Evolutionary conservation across 805 yeast genomes (phyloP).

Genomic region (Candida jianshihensis): DNA sequence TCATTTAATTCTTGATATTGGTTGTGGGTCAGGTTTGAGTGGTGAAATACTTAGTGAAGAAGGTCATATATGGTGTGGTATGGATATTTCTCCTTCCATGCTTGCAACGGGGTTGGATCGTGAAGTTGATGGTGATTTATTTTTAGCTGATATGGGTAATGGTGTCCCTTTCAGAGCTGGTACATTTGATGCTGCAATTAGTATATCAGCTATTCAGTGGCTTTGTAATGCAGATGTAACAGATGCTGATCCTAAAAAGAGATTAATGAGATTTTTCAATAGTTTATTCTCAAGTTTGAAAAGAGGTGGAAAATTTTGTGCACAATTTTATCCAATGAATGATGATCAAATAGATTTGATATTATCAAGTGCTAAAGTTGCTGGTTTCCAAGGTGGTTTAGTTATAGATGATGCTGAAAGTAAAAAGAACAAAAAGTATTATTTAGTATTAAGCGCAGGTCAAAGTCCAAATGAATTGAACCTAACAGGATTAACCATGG

Average conservation of each 20-base stretch:
- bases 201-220: conserved; percentile 96
- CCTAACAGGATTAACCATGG: conserved; percentile 75
- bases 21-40: conserved; percentile 94
- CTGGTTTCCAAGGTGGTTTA: conserved; percentile 95
- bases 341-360: conserved; percentile 79
- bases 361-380: conserved; percentile 76
- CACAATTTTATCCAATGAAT: conserved; percentile 92
- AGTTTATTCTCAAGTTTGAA: conserved; percentile 78
- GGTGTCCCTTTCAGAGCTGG: conserved; percentile 97
- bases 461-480: conserved; percentile 68
- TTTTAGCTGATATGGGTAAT: conserved; percentile 85
- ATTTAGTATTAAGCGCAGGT: conserved; percentile 86
- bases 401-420: conserved; percentile 92
- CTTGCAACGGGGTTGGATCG: conserved; percentile 88
- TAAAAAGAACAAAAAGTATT: conserved; percentile 84
- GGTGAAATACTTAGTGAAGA: conserved; percentile 94
- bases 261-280: conserved; percentile 78
- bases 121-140: conserved; percentile 89
- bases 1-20: conserved; percentile 79
- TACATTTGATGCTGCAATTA: conserved; percentile 91
- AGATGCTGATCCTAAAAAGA: conserved; percentile 72
- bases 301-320: conserved; percentile 95
- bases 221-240: conserved; percentile 90
- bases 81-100: conserved; percentile 96
- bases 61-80: conserved; percentile 90